These are phyloP conservation scores for Carpinus fangiana DNA, from an alignment of 306 rosid genomes.

Conservation along the genomic window DNA sequence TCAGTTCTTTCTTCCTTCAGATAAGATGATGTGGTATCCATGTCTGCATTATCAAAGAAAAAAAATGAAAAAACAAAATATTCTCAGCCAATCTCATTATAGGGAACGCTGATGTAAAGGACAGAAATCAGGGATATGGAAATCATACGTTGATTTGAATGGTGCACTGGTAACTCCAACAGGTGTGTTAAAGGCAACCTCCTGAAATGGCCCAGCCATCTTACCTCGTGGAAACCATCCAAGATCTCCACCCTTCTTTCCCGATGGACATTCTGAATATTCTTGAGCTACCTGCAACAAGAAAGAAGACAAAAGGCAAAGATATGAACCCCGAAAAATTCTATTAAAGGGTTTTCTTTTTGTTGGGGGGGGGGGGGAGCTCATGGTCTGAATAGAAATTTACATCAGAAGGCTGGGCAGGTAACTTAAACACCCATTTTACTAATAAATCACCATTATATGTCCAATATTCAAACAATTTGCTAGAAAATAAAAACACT, in stretches of 20 bases:
- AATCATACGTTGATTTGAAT: constrained; percentile 84
- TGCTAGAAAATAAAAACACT: background rate
- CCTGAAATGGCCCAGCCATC: constrained; percentile 99
- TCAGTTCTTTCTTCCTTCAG: constrained; percentile 93
- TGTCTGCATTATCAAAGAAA: constrained; percentile 60
- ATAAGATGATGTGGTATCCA: constrained; percentile 88
- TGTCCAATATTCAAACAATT: background rate
- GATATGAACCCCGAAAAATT: background rate
- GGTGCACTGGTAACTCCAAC: constrained; percentile 88
- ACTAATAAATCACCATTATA: background rate
- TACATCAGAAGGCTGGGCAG: background rate
- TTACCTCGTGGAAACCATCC: constrained; percentile 99
- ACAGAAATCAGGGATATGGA: constrained; percentile 7
- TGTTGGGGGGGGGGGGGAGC: background rate
- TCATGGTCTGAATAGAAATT: background rate
- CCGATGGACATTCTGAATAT: constrained; percentile 96
- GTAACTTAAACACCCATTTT: background rate
- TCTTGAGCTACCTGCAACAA: constrained; percentile 75
- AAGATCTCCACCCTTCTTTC: constrained; percentile 97
- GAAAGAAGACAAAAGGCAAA: background rate
- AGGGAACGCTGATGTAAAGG: constrained; percentile 8
- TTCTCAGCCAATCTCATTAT: constrained; percentile 10
- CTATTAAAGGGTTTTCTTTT: too few species aligned
- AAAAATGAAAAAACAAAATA: background rate
- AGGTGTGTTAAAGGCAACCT: constrained; percentile 80